These are phyloP conservation scores for Fusarium lateritium DNA, from an alignment of 2,329 filamentous ascomycete genomes.

Conservation along the genomic window DNA sequence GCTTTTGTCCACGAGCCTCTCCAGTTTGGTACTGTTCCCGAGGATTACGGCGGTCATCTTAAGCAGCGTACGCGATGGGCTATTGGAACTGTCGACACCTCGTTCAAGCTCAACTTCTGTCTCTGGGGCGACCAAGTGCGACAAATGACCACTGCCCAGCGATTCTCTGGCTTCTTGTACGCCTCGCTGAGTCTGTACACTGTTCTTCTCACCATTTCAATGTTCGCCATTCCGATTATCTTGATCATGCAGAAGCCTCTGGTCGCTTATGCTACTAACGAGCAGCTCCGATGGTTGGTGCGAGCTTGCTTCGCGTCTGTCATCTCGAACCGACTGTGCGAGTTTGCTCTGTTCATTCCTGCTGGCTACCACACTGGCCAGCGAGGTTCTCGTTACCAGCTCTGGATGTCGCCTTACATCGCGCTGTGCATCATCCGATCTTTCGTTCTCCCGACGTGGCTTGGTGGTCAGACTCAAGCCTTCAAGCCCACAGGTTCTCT, in stretches of 20 bases:
- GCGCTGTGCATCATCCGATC: constrained; percentile 70
- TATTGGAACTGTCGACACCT: constrained; percentile 70
- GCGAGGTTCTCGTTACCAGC: constrained; percentile 68
- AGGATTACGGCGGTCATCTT: constrained; percentile 68
- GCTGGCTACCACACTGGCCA: constrained; percentile 72
- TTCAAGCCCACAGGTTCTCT: constrained; percentile 74
- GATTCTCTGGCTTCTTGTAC: constrained; percentile 72
- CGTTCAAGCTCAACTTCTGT: constrained; percentile 73
- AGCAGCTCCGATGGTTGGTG: constrained; percentile 72
- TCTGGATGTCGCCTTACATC: constrained; percentile 76
- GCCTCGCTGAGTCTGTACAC: constrained; percentile 70
- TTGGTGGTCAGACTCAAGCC: constrained; percentile 70
- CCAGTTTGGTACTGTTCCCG: constrained; percentile 72
- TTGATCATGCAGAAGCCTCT: constrained; percentile 69
- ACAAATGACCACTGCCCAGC: constrained; percentile 69
- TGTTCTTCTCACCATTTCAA: constrained; percentile 66
- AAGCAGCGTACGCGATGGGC: constrained; percentile 72
- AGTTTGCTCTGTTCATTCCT: constrained; percentile 71
- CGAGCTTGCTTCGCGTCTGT: constrained; percentile 67
- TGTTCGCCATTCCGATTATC: constrained; percentile 73
- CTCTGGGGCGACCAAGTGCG: constrained; percentile 67
- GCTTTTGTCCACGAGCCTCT: constrained; percentile 72
- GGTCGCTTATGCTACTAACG: constrained; percentile 67
- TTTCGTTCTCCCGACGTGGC: constrained; percentile 71
- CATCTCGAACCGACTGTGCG: constrained; percentile 67